Base-by-base conservation (phyloP, 2,329 filamentous ascomycete species). In the Colletotrichum eremochloae region DNA sequence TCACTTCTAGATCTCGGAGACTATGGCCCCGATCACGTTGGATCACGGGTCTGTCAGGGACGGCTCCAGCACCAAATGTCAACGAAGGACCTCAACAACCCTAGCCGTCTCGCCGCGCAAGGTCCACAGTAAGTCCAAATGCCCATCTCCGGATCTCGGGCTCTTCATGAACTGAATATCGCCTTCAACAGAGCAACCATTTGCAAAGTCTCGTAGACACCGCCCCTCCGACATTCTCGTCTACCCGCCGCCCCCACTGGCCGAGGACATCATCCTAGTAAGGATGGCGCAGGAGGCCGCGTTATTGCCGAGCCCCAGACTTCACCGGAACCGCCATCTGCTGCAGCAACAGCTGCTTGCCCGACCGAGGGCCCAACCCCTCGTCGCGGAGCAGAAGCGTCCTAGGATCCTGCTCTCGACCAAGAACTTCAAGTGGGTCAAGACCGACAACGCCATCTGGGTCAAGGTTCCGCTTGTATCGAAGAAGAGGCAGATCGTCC, bases 401-500 rank as follows among this genome's bases (percentile, higher is more conserved):
- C 48, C 50, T n/a, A 42, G 50, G 15, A 65, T 65, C 38, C 29
- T 65, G 18, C 50, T 65, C 38, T 65, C 62, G 18, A 65, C 62
- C 38, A 55, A 65, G 50, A 65, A 11, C 18, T 56, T 65, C 62
- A 55, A 44, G 29, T 65, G 62, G 62, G 24, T 53, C 36, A 62
- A 53, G 36, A 44, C 44, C 18, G 24, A 11, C 44, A 29, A 40
- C 31, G 24, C 33, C 55, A n/a, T 38, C 14, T 60, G 53, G n/a
- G n/a, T 65, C 38, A 46, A 56, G 48, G 48, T 53, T 7, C 24
- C 48, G 36, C 20, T 29, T 20, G 38, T 53, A 33, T 18, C 42
- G 31, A 50, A 9, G 36, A 67, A 46, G 64, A 44, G 33, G 33
- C 46, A 36, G 6, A 29, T 64, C 62, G n/a, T 61, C 42, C 31